Conservation (phyloP, 2,329 filamentous ascomycete species). For the Exserohilum rostratum region DNA sequence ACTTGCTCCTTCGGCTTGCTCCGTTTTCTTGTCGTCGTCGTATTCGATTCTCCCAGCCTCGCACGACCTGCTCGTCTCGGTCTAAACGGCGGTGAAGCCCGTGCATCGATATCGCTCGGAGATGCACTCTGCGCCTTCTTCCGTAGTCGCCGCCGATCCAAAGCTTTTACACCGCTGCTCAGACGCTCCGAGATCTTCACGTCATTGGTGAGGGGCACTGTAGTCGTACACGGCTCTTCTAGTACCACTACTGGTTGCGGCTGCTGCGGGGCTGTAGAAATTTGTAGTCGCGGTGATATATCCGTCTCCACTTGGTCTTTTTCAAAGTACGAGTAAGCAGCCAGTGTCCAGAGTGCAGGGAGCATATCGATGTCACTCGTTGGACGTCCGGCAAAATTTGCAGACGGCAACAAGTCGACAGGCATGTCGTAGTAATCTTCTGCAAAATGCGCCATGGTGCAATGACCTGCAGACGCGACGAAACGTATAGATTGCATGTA, state of each 20-base stretch:
- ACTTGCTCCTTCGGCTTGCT: not conserved
- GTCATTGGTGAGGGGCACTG: conserved; percentile 6
- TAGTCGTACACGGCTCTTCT: conserved; percentile 10
- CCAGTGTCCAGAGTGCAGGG: conserved; percentile 19
- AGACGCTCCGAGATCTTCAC: conserved; percentile 5
- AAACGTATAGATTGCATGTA: not conserved
- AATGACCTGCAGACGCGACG: not conserved
- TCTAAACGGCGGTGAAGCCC: conserved; percentile 18
- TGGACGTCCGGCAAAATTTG: conserved; percentile 33
- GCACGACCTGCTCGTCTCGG: conserved; percentile 39
- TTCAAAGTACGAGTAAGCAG: conserved; percentile 10
- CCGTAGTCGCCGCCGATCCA: conserved; percentile 17
- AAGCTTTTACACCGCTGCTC: conserved; percentile 12
- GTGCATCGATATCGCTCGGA: conserved; percentile 16
- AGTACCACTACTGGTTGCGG: conserved; percentile 3
- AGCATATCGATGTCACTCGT: conserved; percentile 33
- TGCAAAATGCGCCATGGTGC: conserved; percentile 13
- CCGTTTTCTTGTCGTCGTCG: conserved; percentile 5
- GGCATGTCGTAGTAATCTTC: conserved; percentile 33
- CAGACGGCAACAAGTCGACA: conserved; percentile 25
- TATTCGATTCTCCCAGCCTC: conserved; percentile 15
- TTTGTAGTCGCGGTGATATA: not conserved
- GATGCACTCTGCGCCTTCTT: conserved; percentile 32
- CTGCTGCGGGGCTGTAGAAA: conserved; percentile 4
- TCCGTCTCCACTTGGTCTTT: conserved; percentile 13